Conservation (phyloP, 257 asterid species). For the Nicotiana obtusifolia region DNA sequence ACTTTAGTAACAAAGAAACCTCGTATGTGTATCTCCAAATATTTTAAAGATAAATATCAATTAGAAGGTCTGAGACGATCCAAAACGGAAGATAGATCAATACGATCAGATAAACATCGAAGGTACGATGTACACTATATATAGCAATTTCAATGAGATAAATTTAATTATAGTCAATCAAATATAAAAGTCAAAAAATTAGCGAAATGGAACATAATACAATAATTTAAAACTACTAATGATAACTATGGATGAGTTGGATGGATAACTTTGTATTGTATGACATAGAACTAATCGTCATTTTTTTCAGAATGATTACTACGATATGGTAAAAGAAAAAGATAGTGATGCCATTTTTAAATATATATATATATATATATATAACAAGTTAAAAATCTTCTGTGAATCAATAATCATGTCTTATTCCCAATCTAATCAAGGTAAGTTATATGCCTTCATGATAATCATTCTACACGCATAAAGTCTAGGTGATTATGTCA, state of each 20-base stretch:
- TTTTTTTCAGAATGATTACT: not conserved
- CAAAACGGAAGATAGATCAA: too few relatives aligned
- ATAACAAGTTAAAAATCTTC: too few relatives aligned
- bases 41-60: too few relatives aligned
- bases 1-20: too few relatives aligned
- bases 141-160: not conserved
- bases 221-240: not conserved
- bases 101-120: not conserved
- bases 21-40: too few relatives aligned
- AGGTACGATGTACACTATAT: not conserved
- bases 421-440: not conserved
- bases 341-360: too few relatives aligned
- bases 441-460: not conserved
- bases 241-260: not conserved
- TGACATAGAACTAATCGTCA: not conserved
- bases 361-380: too few relatives aligned
- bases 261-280: not conserved
- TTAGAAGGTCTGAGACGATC: too few relatives aligned
- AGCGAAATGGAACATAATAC: not conserved
- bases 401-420: not conserved
- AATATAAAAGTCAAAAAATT: not conserved
- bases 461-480: too few relatives aligned
- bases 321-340: too few relatives aligned
- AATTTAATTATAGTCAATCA: not conserved
- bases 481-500: too few relatives aligned